Base-by-base conservation (phyloP, 495 filamentous ascomycete genomes). In the Hypoxylon intermedium region DNA sequence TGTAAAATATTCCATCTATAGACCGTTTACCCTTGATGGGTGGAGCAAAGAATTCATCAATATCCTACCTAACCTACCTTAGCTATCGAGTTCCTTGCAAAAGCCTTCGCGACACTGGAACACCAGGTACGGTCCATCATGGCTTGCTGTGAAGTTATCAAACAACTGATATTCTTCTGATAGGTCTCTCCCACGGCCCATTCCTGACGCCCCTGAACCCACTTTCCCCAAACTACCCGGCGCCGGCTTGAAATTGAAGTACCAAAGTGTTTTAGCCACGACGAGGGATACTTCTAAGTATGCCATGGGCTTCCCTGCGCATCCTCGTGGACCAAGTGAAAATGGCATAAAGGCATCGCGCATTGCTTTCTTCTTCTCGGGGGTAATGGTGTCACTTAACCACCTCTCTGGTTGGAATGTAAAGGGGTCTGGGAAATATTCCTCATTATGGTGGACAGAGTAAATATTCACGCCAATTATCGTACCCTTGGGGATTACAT, bases 251-350 rank as follows among this genome's bases (percentile, higher is more conserved):
- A 76, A 58, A 57, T 75, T 70, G 49, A 67, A 72, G 33, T 50
- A 47, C 50, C 53, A 75, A 2, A 78, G 36, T 9, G 62, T 56
- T 23, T 69, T 62, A 13, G 69, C 73, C 24, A 75, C 21, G 2
- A 56, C 30, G 2, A 72, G 55, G 47, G 58, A 65, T 15, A 76
- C 21, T 53, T 79, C 77, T 6, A 65, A 34, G 61, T 71, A 74
- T 1, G 79, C 79, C 46, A 83, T 38, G 2, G 51, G 49, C 51
- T 76, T 78, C 12, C 78, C 81, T 13, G 78, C 60, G 53, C 80
- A 83, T 0, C 50, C 53, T 12, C 75, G 33, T 0, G 68, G 64
- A 1, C 81, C 80, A n/a, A 74, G 16, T 3, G 60, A 65, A 63
- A 82, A 83, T 0, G 82, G 74, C 12, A 34, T 58, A 48, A 78